Percentiles rank a stretch among this genome's conserved stretches.
These are phyloP conservation scores for Kodamaea sp. DNA, from an alignment of 1,139 yeast species.

Conservation along the genomic window DNA sequence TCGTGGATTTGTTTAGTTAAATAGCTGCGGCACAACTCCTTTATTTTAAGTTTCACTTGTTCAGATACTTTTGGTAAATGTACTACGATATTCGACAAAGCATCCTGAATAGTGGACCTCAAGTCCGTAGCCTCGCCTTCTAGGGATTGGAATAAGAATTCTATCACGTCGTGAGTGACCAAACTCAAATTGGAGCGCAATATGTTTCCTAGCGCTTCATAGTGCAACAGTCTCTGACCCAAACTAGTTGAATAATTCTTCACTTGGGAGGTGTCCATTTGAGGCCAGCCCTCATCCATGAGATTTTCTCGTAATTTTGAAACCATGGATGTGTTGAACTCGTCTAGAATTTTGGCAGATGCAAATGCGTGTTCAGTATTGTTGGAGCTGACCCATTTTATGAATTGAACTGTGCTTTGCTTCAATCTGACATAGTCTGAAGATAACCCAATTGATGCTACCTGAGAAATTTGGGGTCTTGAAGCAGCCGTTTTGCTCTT, in stretches of 20 bases:
- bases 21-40: constrained; percentile 40
- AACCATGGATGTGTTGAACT: constrained; percentile 47
- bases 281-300: constrained; percentile 62
- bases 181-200: constrained; percentile 51
- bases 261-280: constrained; percentile 33
- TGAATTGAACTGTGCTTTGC: constrained; percentile 58
- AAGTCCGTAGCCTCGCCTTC: constrained; percentile 64
- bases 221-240: constrained; percentile 60
- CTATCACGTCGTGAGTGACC: constrained; percentile 50
- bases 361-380: constrained; percentile 14
- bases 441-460: constrained; percentile 58
- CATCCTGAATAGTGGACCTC: constrained; percentile 70
- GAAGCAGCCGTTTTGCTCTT: constrained; percentile 55
- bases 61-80: constrained; percentile 46
- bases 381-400: constrained; percentile 51
- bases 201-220: constrained; percentile 75
- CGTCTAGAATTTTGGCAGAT: constrained; percentile 14
- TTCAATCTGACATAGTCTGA: constrained; percentile 51
- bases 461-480: constrained; percentile 35
- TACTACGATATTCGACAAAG: constrained; percentile 60
- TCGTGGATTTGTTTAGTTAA: constrained; percentile 25
- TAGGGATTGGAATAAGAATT: constrained; percentile 73
- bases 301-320: constrained; percentile 52
- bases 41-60: constrained; percentile 44
- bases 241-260: constrained; percentile 32